phyloP scores from a whole-genome alignment of 2,329 filamentous ascomycete species.

The Fusarium torreyae region DNA sequence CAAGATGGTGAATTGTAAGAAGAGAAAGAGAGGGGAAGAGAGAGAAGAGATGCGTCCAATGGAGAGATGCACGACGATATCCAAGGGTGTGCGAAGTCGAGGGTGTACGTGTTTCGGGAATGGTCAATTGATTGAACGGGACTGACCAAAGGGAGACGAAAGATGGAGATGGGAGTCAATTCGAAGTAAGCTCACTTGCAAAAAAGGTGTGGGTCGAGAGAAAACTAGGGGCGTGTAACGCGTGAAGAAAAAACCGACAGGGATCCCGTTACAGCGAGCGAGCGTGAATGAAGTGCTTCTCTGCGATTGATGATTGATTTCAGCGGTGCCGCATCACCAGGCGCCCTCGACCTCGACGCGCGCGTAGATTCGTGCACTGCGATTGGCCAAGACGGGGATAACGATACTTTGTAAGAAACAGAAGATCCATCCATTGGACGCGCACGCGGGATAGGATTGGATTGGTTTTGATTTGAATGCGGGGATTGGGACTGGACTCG shows the following conservation, averaged over 20 bases:
- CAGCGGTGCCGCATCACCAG: slow-evolving; percentile 21
- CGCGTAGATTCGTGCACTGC: slow-evolving; percentile 21
- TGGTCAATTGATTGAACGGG: slow-evolving; percentile 31
- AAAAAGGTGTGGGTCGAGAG: slow-evolving; percentile 19
- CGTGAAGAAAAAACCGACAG: slow-evolving; percentile 2
- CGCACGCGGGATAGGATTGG: slow-evolving; percentile 11
- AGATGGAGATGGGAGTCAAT: slow-evolving; percentile 12
- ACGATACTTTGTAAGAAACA: slow-evolving; percentile 4
- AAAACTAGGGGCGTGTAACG: slow-evolving; percentile 31
- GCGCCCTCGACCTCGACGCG: slow-evolving; percentile 31
- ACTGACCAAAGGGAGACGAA: slow-evolving; percentile 39
- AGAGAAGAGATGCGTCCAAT: background rate
- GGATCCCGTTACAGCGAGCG: slow-evolving; percentile 15
- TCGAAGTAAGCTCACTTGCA: slow-evolving; percentile 15
- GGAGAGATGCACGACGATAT: slow-evolving; percentile 17
- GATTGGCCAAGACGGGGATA: slow-evolving; percentile 3
- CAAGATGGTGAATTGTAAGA: background rate
- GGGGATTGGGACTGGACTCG: slow-evolving; percentile 12
- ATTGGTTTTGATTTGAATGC: slow-evolving; percentile 11
- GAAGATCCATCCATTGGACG: slow-evolving; percentile 1
- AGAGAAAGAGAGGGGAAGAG: background rate
- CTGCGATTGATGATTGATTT: background rate
- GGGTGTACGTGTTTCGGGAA: slow-evolving; percentile 42
- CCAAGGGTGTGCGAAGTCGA: slow-evolving; percentile 21
- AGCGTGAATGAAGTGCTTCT: slow-evolving; percentile 12